Evolutionary conservation across 257 asterid species (phyloP).

Genomic region (Solanum chiquidenum): DNA sequence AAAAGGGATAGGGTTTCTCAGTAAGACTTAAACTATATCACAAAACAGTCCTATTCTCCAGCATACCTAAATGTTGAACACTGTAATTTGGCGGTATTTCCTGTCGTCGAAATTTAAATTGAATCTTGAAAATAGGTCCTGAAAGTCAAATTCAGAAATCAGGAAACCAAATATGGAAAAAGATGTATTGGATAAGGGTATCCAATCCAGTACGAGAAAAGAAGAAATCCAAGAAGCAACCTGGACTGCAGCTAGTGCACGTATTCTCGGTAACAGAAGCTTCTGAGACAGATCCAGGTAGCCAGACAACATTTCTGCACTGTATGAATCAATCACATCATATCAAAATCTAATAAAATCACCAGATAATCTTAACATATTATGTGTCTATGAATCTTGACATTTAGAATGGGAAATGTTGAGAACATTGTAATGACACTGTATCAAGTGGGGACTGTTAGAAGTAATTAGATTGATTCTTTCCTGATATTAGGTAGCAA

Average conservation of each 20-base stretch:
- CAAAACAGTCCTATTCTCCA: conserved; percentile 1
- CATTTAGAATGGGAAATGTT: neutral
- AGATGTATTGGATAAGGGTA: neutral
- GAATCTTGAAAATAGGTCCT: conserved; percentile 85
- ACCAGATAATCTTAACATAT: neutral
- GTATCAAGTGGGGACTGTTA: neutral
- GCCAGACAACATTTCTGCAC: conserved; percentile 96
- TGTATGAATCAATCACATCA: conserved; percentile 18
- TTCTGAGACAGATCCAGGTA: conserved; percentile 79
- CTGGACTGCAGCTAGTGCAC: conserved; percentile 82
- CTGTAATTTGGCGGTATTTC: conserved; percentile 83
- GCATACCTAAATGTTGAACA: conserved; percentile 76
- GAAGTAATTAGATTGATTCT: neutral
- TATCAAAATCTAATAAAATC: neutral
- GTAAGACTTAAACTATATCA: neutral
- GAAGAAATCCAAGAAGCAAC: conserved; percentile 18
- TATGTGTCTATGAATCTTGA: neutral
- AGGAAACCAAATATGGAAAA: conserved; percentile 5
- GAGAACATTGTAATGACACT: neutral
- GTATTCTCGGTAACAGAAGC: conserved; percentile 55
- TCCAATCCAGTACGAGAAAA: neutral
- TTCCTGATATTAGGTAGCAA: neutral
- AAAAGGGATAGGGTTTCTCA: neutral
- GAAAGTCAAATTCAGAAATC: conserved; percentile 9
- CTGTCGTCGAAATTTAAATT: conserved; percentile 75